Base-by-base conservation (phyloP, 2,329 filamentous ascomycete species). In the Aspergillus alliaceus region DNA sequence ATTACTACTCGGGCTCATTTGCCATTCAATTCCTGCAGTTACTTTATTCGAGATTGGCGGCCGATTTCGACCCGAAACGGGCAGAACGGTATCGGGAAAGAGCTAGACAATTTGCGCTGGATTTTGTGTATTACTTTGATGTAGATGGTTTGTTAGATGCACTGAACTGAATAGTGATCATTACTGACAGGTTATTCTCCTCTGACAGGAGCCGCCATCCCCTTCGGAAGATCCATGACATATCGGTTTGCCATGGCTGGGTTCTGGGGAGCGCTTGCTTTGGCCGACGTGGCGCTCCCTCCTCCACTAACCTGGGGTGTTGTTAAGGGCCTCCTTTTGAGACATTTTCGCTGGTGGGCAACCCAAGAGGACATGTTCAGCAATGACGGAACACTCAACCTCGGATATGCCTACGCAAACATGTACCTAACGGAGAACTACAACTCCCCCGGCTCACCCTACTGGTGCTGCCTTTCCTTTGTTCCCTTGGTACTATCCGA, bases 211-310 rank as follows among this genome's bases (percentile, higher is more conserved):
- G 81, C 88, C 24, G 82, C 88, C 1, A 89, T 91, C 51, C 90
- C 90, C 0, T 93, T 91, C 63, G 90, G 90, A 3, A 84, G 90
- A 48, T 90, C 87, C 52, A 82, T 93, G 50, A 90, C 88, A 6
- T 93, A 93, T 71, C 84, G 90, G n/a, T 93, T 91, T 71, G 90
- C 89, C 49, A 92, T 92, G 86, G 86, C 88, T n/a, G 89, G 86
- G 0, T 93, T 93, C 75, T 93, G 90, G 90, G 87, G 88, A 12
- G 87, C 89, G 0, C 75, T 92, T 27, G 90, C 88, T 1, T 91
- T 91, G 66, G 89, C 89, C 4, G 86, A 86, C 62, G 86, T 91
- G 51, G 87, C 91, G 53, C 80, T 91, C 5, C 89, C 89, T 0
- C 80, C 80, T 7, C 89, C 90, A 0, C 76, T 93, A 53, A 89